phyloP scores from a whole-genome alignment of 2,329 filamentous ascomycete genomes.

The Trichoderma sp. region DNA sequence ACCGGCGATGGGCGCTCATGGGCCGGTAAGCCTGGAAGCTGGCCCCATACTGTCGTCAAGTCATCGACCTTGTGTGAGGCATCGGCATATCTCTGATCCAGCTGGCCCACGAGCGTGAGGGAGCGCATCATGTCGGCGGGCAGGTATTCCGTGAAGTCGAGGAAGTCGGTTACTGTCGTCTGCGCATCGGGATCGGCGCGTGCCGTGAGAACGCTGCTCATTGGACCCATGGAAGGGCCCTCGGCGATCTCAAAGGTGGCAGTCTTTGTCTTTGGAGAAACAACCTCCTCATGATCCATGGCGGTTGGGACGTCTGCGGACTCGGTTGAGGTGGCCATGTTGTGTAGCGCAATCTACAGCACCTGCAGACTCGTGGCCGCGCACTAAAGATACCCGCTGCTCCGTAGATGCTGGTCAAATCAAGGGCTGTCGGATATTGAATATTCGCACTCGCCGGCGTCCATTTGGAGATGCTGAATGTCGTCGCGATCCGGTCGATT shows the following conservation, averaged over 20 bases:
- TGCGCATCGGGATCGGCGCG: slow-evolving; percentile 65
- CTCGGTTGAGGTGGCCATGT: slow-evolving; percentile 29
- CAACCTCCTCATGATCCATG: slow-evolving; percentile 27
- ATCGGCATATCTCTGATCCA: slow-evolving; percentile 58
- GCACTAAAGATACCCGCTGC: background rate
- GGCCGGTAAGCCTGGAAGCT: slow-evolving; percentile 49
- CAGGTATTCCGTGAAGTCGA: slow-evolving; percentile 68
- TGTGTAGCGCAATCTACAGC: background rate
- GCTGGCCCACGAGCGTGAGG: slow-evolving; percentile 62
- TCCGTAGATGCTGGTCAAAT: background rate
- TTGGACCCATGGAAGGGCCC: slow-evolving; percentile 33
- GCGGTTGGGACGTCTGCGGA: slow-evolving; percentile 4
- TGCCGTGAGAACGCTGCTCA: slow-evolving; percentile 46
- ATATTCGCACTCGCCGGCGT: background rate
- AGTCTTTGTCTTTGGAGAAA: slow-evolving; percentile 31
- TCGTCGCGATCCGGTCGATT: slow-evolving; percentile 6
- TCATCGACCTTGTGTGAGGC: slow-evolving; percentile 55
- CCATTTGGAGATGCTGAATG: slow-evolving; percentile 9
- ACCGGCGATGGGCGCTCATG: slow-evolving; percentile 49
- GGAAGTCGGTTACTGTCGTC: slow-evolving; percentile 67
- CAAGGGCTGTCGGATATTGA: background rate
- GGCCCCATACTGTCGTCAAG: slow-evolving; percentile 56
- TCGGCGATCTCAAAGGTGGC: slow-evolving; percentile 29
- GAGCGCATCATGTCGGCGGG: slow-evolving; percentile 66
- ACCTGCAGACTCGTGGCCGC: background rate